A percentile compares a stretch with the other conserved stretches of the same genome.
These are phyloP conservation scores for Pestalotiopsis sp. DNA, from an alignment of 2,329 filamentous ascomycete species.

Conservation along the genomic window DNA sequence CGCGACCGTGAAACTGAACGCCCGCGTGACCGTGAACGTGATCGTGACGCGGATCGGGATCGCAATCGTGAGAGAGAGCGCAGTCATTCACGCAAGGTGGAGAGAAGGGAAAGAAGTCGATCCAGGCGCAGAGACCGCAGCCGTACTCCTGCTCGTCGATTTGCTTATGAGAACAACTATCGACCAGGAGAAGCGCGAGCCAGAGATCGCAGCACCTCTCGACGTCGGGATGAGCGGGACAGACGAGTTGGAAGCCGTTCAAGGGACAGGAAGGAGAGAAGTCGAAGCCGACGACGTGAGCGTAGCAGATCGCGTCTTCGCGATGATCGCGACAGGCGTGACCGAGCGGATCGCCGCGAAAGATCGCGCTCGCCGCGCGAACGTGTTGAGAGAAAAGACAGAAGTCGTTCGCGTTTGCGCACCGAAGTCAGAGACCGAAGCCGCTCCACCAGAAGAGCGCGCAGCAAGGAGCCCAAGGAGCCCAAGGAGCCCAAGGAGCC, in stretches of 20 bases:
- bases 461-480: constrained; percentile 23
- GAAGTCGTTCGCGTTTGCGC: constrained; percentile 27
- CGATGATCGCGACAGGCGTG: constrained; percentile 32
- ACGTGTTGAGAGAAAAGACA: constrained; percentile 29
- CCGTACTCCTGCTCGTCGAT: constrained; percentile 1
- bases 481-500: constrained; percentile 19
- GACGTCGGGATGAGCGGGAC: constrained; percentile 27
- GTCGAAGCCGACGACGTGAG: constrained; percentile 23
- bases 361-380: constrained; percentile 33
- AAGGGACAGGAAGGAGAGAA: constrained; percentile 11
- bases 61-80: constrained; percentile 5
- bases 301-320: constrained; percentile 29
- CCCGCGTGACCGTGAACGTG: constrained; percentile 7
- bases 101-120: constrained; percentile 10
- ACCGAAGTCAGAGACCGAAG: constrained; percentile 25
- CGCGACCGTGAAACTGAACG: background rate
- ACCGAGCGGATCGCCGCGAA: constrained; percentile 27
- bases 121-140: constrained; percentile 6
- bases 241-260: constrained; percentile 25
- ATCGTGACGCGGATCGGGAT: constrained; percentile 32
- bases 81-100: constrained; percentile 14
- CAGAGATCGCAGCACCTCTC: constrained; percentile 31
- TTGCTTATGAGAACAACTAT: constrained; percentile 29
- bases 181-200: constrained; percentile 22
- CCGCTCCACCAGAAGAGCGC: constrained; percentile 22